These are phyloP conservation scores for Paratinospora sagittata DNA, from an alignment of 164 flowering plant species.

Conservation along the genomic window DNA sequence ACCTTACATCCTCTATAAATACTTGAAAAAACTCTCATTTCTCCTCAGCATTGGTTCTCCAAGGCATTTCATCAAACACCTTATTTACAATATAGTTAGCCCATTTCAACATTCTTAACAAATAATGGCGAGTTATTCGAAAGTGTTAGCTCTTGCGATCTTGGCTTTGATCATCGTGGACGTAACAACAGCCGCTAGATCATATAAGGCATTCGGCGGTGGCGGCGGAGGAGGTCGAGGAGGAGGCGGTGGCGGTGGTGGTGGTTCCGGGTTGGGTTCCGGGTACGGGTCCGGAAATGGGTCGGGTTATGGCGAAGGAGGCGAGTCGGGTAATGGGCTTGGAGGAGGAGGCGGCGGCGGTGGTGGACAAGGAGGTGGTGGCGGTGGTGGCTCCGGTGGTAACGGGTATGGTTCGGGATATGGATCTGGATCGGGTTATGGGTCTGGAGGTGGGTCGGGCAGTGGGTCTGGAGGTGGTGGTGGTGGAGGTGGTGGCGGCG, in stretches of 20 bases:
- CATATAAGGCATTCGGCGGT: neutral
- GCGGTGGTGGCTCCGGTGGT: too few species aligned
- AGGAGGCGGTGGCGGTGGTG: constrained; percentile 1
- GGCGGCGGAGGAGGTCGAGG: neutral
- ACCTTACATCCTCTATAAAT: constrained; percentile 4
- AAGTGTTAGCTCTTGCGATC: constrained; percentile 10
- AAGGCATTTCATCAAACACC: neutral
- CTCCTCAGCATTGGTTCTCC: neutral
- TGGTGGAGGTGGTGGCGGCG: constrained; percentile 7
- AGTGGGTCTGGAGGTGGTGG: too few species aligned
- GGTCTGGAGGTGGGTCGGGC: too few species aligned
- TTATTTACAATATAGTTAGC: neutral
- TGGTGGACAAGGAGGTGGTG: too few species aligned
- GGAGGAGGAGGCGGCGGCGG: too few species aligned
- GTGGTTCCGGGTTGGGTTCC: too few species aligned
- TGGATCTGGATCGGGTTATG: too few species aligned
- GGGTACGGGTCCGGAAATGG: too few species aligned
- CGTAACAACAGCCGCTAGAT: constrained; percentile 11
- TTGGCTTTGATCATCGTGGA: constrained; percentile 17
- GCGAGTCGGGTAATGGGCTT: too few species aligned
- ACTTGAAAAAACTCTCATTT: neutral
- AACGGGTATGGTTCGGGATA: too few species aligned
- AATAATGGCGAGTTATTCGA: constrained; percentile 12
- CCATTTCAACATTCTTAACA: neutral
- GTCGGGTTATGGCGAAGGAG: too few species aligned